Base-by-base conservation (phyloP, 1,284 basidiomycete genomes). In the Austroboletus rostrupii region DNA sequence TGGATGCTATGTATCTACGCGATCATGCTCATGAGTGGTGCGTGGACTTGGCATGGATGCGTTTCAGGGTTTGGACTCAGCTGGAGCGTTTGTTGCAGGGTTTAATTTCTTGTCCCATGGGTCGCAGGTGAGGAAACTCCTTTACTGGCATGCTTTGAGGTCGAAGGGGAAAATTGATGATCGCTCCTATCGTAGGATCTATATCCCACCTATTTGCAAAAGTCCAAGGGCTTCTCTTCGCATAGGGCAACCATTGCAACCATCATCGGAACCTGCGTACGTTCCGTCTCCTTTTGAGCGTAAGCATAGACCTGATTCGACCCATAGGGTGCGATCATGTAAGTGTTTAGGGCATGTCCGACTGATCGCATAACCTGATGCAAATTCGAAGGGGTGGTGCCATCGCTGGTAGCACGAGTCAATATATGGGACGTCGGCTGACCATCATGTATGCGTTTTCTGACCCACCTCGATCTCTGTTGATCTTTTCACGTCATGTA, bases 21-120 rank as follows among this genome's bases (percentile, higher is more conserved):
- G 9, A 71, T 89, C 13, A 62, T 91, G 35, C 73, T 91, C 43
- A 89, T 90, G 86, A 82, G 84, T 10, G 87, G 86, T 86, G 53
- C 14, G 83, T 52, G 67, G 1, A 26, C 45, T 41, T 41, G 21
- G 3, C 26, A 16, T 21, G 3, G 9, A 28, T 41, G 20, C 33
- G 35, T 39, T 38, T 12, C 26, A 8, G 17, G 6, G 6, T 1
- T 33, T n/a, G n/a, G n/a, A 6, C 14, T 36, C 48, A 48, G 26
- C 10, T n/a, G 29, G 13, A 14, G 13, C 21, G 14, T 39, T 51
- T 20, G n/a, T 20, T 26, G 50, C 63, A 81, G 87, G 88, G 17
- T 94, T 97, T 79, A 97, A 95, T 73, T 97, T 97, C 75, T 75
- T 95, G 55, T 90, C 89, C 5, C 92, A 94, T 69, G 90, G 90